A percentile compares a stretch with the other conserved stretches of the same genome.
These are phyloP conservation scores for Suhomyces pyralidae DNA, from an alignment of 805 yeast genomes.

Conservation along the genomic window DNA sequence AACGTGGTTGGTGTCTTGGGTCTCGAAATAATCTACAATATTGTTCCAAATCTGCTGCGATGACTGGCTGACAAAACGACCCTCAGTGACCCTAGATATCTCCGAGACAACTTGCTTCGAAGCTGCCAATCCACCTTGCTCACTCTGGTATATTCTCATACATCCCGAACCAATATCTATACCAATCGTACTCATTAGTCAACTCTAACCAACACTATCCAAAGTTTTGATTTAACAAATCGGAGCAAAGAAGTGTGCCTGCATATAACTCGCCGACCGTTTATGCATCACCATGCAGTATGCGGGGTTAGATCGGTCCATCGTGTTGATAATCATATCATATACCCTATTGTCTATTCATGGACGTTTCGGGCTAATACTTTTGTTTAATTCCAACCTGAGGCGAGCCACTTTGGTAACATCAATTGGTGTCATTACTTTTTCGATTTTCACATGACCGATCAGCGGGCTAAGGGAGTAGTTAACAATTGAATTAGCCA, in stretches of 20 bases:
- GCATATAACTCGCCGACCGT: neutral
- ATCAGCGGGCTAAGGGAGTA: too few species aligned
- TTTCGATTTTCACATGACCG: too few species aligned
- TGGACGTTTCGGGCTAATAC: too few species aligned
- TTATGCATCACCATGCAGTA: neutral
- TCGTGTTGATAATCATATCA: neutral
- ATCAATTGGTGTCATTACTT: neutral
- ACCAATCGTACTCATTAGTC: constrained; percentile 26
- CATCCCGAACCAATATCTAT: constrained; percentile 53
- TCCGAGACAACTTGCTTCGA: neutral
- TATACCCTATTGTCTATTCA: too few species aligned
- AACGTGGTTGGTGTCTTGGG: neutral
- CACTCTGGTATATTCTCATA: constrained; percentile 35
- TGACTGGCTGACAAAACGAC: constrained; percentile 35
- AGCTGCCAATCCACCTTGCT: constrained; percentile 7
- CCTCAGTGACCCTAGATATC: neutral
- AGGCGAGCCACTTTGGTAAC: too few species aligned
- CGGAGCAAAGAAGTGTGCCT: neutral
- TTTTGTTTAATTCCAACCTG: too few species aligned
- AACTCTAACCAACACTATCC: neutral
- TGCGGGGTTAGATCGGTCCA: neutral
- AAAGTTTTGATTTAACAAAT: neutral
- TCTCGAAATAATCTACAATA: neutral
- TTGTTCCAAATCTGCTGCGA: constrained; percentile 31
- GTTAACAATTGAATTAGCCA: neutral